A percentile compares a stretch with the other conserved stretches of the same genome.
Conservation (phyloP, 345 rosid genomes). For the Psidium friedrichsthalianum region DNA sequence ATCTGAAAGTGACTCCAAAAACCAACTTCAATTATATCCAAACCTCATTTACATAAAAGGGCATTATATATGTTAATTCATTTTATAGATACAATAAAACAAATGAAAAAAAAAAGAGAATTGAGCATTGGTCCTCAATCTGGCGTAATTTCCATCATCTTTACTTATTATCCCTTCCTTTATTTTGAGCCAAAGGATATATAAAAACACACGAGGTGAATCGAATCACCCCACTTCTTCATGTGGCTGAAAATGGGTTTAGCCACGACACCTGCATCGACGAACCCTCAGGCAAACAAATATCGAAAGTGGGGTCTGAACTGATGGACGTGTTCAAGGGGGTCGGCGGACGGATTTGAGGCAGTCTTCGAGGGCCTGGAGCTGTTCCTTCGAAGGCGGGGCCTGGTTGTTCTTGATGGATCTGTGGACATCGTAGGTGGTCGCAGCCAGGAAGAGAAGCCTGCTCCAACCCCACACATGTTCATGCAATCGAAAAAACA, state of each 20-base stretch:
- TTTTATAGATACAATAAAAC: neutral
- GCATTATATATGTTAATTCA: neutral
- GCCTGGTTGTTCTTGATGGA: slow-evolving; percentile 15
- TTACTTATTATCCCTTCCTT: neutral
- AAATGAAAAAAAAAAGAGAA: neutral
- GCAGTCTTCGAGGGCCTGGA: slow-evolving; percentile 7
- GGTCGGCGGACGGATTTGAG: slow-evolving; percentile 6
- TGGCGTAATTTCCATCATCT: neutral
- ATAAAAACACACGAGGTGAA: neutral
- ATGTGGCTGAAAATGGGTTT: neutral
- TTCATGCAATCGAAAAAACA: neutral
- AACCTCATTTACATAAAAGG: neutral
- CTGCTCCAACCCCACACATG: neutral
- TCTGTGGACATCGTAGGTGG: slow-evolving; percentile 18
- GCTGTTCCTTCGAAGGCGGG: slow-evolving; percentile 10
- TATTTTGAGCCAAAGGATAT: neutral
- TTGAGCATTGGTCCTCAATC: neutral
- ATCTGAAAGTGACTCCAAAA: neutral
- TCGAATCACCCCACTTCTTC: neutral
- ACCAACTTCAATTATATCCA: neutral
- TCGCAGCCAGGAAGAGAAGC: slow-evolving; percentile 9
- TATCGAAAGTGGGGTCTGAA: neutral
- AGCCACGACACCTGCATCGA: neutral
- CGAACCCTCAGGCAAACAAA: neutral
- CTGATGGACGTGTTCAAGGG: neutral